Evolutionary conservation across 345 rosid genomes (phyloP).

Genomic region (Citropsis articulata): DNA sequence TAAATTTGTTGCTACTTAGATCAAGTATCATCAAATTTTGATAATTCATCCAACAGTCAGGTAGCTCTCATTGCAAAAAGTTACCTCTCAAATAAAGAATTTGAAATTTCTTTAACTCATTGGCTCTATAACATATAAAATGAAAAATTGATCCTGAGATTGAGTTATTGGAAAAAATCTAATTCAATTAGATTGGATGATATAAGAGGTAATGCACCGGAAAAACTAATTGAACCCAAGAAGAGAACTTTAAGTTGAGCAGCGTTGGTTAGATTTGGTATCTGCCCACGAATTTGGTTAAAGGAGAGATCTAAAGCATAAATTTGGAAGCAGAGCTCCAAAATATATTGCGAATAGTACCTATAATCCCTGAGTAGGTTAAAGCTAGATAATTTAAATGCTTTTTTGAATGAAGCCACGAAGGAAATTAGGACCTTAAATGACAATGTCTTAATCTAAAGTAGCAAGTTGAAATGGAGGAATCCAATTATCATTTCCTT

Average conservation of each 20-base stretch:
- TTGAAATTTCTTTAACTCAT: neutral
- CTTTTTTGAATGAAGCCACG: constrained; percentile 25
- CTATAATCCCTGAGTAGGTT: constrained; percentile 21
- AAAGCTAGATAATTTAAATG: constrained; percentile 15
- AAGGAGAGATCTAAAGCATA: constrained; percentile 20
- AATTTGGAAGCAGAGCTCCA: neutral
- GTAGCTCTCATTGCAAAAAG: neutral
- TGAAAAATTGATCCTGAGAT: constrained; percentile 32
- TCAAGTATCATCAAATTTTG: no score
- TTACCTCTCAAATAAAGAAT: constrained; percentile 38
- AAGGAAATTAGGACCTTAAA: constrained; percentile 29
- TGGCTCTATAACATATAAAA: constrained; percentile 22
- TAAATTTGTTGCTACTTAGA: no score
- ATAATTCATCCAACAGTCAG: no score
- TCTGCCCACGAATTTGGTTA: constrained; percentile 26
- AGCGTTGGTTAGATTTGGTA: constrained; percentile 13
- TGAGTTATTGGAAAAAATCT: constrained; percentile 35
- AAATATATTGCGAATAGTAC: neutral
- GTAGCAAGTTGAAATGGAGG: constrained; percentile 26
- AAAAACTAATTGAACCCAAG: constrained; percentile 16
- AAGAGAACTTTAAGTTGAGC: constrained; percentile 1
- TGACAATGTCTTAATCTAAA: constrained; percentile 20
- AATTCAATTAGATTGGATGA: constrained; percentile 14
- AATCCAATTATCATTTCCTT: constrained; percentile 22
- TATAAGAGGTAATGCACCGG: constrained; percentile 11